These are phyloP conservation scores for Hippophae rhamnoides DNA, from an alignment of 306 rosid genomes.

Conservation along the genomic window DNA sequence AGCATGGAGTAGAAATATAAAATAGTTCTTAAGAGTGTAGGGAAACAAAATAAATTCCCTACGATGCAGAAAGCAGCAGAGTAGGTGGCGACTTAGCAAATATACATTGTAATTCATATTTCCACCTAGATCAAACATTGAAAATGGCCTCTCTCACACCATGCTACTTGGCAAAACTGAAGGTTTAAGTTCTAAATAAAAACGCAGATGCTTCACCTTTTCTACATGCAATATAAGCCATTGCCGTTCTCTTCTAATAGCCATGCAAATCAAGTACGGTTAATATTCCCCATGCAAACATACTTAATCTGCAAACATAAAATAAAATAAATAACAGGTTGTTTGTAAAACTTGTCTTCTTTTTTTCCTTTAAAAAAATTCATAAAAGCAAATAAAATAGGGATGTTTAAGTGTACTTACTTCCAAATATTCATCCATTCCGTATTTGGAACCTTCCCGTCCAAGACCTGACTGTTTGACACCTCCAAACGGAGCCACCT, in stretches of 20 bases:
- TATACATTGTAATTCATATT: too few relatives aligned
- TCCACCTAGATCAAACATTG: background rate
- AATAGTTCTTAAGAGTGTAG: too few relatives aligned
- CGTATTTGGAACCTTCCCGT: constrained; percentile 97
- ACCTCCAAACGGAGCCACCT: constrained; percentile 99
- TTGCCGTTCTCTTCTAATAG: background rate
- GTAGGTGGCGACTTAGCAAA: too few relatives aligned
- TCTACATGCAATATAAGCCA: constrained; percentile 12
- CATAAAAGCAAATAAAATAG: background rate
- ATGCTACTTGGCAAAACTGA: background rate
- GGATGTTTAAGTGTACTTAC: constrained; percentile 22
- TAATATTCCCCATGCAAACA: constrained; percentile 86
- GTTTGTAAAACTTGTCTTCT: too few relatives aligned
- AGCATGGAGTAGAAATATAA: too few relatives aligned
- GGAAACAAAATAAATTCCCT: too few relatives aligned
- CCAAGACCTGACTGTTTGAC: constrained; percentile 94
- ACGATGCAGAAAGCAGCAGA: too few relatives aligned
- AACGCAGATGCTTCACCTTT: background rate
- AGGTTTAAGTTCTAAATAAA: too few relatives aligned
- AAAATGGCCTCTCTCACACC: background rate
- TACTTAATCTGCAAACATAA: constrained; percentile 56
- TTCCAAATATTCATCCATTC: constrained; percentile 94
- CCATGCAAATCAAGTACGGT: constrained; percentile 36
- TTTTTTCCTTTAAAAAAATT: too few relatives aligned
- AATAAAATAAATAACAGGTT: background rate